Evolutionary conservation across 768 basidiomycete genomes (phyloP), one percentile per base, ranked within the genome.

Genomic region (Boletus tylopilopsis): DNA sequence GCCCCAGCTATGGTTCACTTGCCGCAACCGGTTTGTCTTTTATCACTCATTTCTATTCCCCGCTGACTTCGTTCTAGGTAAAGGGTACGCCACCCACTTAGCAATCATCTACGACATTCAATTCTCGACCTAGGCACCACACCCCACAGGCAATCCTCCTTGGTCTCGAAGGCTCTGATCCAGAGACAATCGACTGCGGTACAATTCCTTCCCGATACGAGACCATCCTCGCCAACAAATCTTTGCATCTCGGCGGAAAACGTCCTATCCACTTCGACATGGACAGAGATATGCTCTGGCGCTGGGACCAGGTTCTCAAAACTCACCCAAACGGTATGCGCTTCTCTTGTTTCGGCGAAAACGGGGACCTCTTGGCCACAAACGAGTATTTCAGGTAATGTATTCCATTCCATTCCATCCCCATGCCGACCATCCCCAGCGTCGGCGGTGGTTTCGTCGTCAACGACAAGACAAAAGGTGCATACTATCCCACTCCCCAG

Each of bases 371-470:
- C 51, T 73, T 98, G 49, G 94, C 94, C 1, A 94, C 91, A 12
- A 97, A 98, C 58, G 90, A 94, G 64, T 98, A 95, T 61, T 96
- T 90, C 64, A 91, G 82, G 78, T 76, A 57, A 35, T 52, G 42
- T 19, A 34, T 39, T 11, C 3, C 15, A 1, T 33, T 12, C 1
- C 9, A 15, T 24, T 6, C 30, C 3, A 21, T 37, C 27, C 16
- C 23, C 42, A 45, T 23, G 3, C 39, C 32, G 3, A 44, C 30
- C 15, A 22, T 19, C 24, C 40, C 23, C 40, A 82, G 88, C 47
- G 92, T 96, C 42, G 92, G 93, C 3, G 93, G 93, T 37, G 93
- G 93, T 3, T 96, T 95, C 63, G 93, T 95, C 4, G 92, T 96
- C 22, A 96, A 96, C 60, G 90, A 94, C 34, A 89, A 92, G 66